Evolutionary conservation across 169 alveolate species (phyloP), one percentile per base, ranked within the genome.

Genomic region (Theileria parva): DNA sequence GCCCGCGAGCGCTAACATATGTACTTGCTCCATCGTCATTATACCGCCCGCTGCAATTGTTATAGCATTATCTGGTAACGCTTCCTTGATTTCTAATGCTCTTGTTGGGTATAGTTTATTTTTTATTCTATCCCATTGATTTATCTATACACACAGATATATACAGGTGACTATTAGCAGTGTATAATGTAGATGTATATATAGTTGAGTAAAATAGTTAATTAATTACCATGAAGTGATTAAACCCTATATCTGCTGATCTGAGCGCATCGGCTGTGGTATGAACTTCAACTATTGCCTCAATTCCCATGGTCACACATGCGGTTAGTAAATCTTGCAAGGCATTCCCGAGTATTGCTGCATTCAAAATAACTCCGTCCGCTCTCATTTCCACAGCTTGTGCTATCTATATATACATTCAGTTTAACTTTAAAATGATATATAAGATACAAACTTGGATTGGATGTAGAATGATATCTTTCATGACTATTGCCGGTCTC

Each of bases 201-300:
- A 37, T 37, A 37, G 13, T 37, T 37, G 5, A 28, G 6, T 32
- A n/a, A 64, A 6, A 55, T 55, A 11, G 5, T 55, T 55, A 15
- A n/a, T 6, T 15, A 15, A 9, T 3, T 59, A 69, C 88, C 88
- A 81, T n/a, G n/a, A 81, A 67, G 50, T 74, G 64, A 13, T 21
- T 79, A 27, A 86, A 79, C 4, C 93, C 93, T 27, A 85, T 77
- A 23, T 87, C 85, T 0, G 85, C 69, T 19, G 94, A 91, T 50
- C 50, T 80, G 73, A 85, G 73, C 21, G 90, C 91, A 34, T 91
- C 94, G 21, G 87, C 79, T 21, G 69, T 81, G 67, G 86, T 88
- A 77, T 91, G 94, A 39, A 87, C 93, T 71, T 91, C 94, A 6
- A 86, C 94, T 23, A 91, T 87, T 19, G 94, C 92, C 86, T 91